phyloP scores from a whole-genome alignment of 2,329 filamentous ascomycete genomes.

The Didymella exigua region DNA sequence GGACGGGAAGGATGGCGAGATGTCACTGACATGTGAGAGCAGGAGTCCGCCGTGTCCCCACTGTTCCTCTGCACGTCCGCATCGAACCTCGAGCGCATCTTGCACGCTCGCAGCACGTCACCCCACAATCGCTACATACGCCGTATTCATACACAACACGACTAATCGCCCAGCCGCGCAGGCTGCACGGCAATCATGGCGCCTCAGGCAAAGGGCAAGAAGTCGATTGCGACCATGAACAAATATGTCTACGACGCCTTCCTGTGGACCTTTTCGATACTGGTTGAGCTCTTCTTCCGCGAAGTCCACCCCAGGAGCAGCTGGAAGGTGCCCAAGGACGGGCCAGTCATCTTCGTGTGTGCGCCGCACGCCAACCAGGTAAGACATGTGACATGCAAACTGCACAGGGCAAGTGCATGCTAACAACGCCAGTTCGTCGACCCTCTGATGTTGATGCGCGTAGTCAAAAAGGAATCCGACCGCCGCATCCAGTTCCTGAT shows the following conservation, averaged over 20 bases:
- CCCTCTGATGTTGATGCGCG: constrained; percentile 89
- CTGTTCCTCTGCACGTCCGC: constrained; percentile 20
- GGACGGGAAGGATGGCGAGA: background rate
- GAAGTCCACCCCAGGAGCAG: constrained; percentile 94
- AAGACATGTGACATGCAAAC: constrained; percentile 5
- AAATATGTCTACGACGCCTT: constrained; percentile 79
- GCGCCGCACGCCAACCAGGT: constrained; percentile 86
- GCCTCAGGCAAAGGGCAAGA: constrained; percentile 36
- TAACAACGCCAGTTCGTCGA: constrained; percentile 77
- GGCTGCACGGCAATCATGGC: constrained; percentile 22
- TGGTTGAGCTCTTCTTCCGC: constrained; percentile 96
- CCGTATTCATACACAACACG: constrained; percentile 17
- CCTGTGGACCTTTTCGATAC: constrained; percentile 76
- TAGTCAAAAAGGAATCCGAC: constrained; percentile 82
- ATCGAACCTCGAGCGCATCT: constrained; percentile 11
- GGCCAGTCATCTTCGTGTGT: constrained; percentile 92
- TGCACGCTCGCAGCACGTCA: constrained; percentile 17
- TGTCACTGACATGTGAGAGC: constrained; percentile 18
- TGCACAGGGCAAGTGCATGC: background rate
- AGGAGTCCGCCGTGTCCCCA: constrained; percentile 18
- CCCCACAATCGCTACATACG: constrained; percentile 22
- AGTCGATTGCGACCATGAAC: constrained; percentile 61
- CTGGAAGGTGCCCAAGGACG: constrained; percentile 89
- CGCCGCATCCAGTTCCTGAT: constrained; percentile 92
- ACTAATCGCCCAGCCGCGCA: background rate